Conservation (phyloP, 495 filamentous ascomycete species). For the Bathelium albidoporum region DNA sequence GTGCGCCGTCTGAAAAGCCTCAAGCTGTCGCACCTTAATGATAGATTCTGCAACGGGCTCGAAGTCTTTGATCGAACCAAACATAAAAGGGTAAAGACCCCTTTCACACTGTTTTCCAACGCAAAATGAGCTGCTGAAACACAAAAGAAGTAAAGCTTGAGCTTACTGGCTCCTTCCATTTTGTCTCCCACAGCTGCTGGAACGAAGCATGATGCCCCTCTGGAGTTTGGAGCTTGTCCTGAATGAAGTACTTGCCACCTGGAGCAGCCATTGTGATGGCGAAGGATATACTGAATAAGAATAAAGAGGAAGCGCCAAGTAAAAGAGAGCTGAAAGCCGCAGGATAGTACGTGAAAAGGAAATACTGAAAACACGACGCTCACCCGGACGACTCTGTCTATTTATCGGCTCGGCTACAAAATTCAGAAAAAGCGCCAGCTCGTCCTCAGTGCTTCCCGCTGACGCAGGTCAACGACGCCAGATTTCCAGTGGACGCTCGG, state of each 20-base stretch:
- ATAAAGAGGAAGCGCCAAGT: neutral
- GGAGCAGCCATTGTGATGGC: constrained; percentile 16
- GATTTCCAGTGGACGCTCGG: neutral
- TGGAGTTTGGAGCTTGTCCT: constrained; percentile 34
- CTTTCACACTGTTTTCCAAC: constrained; percentile 40
- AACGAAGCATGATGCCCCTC: constrained; percentile 47
- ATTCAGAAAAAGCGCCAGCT: neutral
- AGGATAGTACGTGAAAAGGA: neutral
- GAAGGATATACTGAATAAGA: neutral
- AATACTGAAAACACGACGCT: neutral
- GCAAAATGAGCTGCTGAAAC: neutral
- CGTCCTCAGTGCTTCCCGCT: neutral
- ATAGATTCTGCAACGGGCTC: constrained; percentile 57
- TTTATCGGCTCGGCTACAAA: neutral
- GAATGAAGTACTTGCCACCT: constrained; percentile 25
- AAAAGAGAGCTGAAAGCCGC: neutral
- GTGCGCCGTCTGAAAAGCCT: constrained; percentile 11
- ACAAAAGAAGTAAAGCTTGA: neutral
- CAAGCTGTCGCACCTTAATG: constrained; percentile 38
- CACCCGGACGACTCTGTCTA: neutral
- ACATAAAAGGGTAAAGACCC: constrained; percentile 71
- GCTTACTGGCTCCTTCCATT: constrained; percentile 63
- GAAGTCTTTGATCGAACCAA: constrained; percentile 60
- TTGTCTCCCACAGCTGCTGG: constrained; percentile 62
- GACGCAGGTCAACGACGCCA: neutral